These are phyloP conservation scores for Penicillium sp. DNA, from an alignment of 2,329 filamentous ascomycete genomes.

Conservation along the genomic window DNA sequence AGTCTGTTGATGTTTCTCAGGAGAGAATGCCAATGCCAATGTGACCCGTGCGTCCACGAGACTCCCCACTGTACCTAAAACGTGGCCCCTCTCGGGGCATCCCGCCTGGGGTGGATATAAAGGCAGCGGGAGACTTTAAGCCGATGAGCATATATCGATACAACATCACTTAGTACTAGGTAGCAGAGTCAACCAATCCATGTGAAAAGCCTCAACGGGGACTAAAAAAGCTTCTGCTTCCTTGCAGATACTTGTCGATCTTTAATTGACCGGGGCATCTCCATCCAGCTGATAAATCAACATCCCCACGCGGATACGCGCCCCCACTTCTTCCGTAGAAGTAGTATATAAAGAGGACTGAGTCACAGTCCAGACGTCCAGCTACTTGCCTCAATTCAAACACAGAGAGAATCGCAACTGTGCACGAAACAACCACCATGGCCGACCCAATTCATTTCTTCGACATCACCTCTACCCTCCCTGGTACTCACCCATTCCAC, in stretches of 20 bases:
- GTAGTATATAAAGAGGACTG: too few species aligned
- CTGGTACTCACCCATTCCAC: conserved; percentile 18
- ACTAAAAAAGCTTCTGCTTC: too few species aligned
- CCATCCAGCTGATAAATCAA: conserved; percentile 9
- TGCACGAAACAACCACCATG: conserved; percentile 14
- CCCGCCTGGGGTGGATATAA: neutral
- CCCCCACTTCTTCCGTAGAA: neutral
- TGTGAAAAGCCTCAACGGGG: neutral
- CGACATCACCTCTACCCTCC: conserved; percentile 30
- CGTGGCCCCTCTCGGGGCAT: conserved; percentile 2
- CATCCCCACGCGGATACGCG: too few species aligned
- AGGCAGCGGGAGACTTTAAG: neutral
- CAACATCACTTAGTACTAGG: neutral
- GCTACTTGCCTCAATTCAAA: neutral
- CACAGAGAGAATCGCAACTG: neutral
- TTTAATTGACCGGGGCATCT: too few species aligned
- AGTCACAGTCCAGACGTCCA: neutral
- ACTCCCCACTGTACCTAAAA: conserved; percentile 7
- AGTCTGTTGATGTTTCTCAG: neutral
- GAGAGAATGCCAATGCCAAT: conserved; percentile 1
- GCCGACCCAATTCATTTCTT: conserved; percentile 34
- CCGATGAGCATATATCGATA: neutral
- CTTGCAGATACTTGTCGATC: too few species aligned
- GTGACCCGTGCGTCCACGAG: conserved; percentile 7
- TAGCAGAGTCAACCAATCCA: conserved; percentile 2